phyloP scores from a whole-genome alignment of 495 filamentous ascomycete species.

The Hypoxylon lenormandii region DNA sequence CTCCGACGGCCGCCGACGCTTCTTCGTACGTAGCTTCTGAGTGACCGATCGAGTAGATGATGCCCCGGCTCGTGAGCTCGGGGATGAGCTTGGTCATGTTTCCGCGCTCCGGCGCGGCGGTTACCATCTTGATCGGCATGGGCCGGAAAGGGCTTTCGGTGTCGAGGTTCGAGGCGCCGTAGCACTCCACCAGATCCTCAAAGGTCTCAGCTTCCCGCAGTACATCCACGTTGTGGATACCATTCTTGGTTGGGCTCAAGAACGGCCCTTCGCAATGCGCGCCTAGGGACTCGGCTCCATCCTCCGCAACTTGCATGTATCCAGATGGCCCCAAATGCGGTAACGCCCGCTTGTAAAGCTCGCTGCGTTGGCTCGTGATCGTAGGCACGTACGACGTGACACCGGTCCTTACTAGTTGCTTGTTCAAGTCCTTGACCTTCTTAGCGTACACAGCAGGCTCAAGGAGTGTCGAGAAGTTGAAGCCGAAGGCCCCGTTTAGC shows the following conservation, averaged over 20 bases:
- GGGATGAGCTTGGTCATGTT: conserved; percentile 72
- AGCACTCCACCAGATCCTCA: conserved; percentile 72
- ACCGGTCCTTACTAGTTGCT: conserved; percentile 74
- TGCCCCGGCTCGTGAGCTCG: conserved; percentile 67
- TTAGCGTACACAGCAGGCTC: conserved; percentile 75
- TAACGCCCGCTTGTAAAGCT: conserved; percentile 80
- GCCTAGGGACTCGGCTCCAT: conserved; percentile 82
- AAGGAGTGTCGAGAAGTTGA: conserved; percentile 81
- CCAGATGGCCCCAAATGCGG: conserved; percentile 78
- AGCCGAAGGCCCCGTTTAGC: conserved; percentile 85
- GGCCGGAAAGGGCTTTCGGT: conserved; percentile 44
- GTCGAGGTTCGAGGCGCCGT: conserved; percentile 73
- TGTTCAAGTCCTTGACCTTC: conserved; percentile 74
- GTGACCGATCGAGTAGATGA: conserved; percentile 83
- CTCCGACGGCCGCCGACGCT: conserved; percentile 71
- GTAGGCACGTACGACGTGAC: conserved; percentile 88
- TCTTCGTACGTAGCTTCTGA: conserved; percentile 82
- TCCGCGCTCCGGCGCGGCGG: conserved; percentile 80
- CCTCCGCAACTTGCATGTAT: conserved; percentile 59
- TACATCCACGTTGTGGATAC: conserved; percentile 76
- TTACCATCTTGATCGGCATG: conserved; percentile 76
- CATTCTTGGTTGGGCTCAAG: conserved; percentile 75
- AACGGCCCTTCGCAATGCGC: conserved; percentile 90
- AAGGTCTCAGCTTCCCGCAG: conserved; percentile 67
- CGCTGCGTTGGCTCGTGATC: conserved; percentile 72